Conservation (phyloP, 2,329 filamentous ascomycete genomes). For the Endothia cerciana region DNA sequence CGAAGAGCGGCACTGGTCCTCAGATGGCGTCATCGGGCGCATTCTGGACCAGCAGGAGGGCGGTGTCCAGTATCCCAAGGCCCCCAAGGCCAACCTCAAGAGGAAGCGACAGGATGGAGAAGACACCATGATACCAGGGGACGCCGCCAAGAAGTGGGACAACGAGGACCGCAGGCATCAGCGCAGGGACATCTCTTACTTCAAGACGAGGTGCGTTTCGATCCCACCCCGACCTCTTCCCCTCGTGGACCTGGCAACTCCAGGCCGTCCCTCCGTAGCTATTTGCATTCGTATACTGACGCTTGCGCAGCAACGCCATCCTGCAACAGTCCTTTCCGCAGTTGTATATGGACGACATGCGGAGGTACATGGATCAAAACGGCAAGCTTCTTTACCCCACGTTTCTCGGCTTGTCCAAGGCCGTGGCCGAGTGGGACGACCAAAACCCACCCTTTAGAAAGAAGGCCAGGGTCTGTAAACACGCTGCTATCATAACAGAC, state of each 20-base stretch:
- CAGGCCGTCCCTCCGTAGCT: neutral
- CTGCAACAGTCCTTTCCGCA: constrained; percentile 43
- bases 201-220: constrained; percentile 23
- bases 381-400: constrained; percentile 40
- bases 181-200: constrained; percentile 29
- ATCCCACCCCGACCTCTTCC: neutral
- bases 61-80: constrained; percentile 43
- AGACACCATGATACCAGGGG: constrained; percentile 29
- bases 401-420: constrained; percentile 40
- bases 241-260: neutral
- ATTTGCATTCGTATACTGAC: constrained; percentile 5
- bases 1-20: constrained; percentile 35
- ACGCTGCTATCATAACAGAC: constrained; percentile 30
- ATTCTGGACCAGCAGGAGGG: constrained; percentile 47
- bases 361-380: constrained; percentile 32
- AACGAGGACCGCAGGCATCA: constrained; percentile 31
- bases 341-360: constrained; percentile 36
- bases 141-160: constrained; percentile 31
- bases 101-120: constrained; percentile 43
- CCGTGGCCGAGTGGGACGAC: constrained; percentile 32
- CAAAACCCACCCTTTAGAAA: constrained; percentile 32
- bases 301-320: constrained; percentile 33
- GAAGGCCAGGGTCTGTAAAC: constrained; percentile 37
- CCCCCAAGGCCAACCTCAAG: constrained; percentile 39
- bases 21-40: constrained; percentile 39